Percentiles rank a stretch among this genome's conserved stretches.
phyloP scores from a whole-genome alignment of 2,329 filamentous ascomycete genomes.

The Leptodontidium sp. region DNA sequence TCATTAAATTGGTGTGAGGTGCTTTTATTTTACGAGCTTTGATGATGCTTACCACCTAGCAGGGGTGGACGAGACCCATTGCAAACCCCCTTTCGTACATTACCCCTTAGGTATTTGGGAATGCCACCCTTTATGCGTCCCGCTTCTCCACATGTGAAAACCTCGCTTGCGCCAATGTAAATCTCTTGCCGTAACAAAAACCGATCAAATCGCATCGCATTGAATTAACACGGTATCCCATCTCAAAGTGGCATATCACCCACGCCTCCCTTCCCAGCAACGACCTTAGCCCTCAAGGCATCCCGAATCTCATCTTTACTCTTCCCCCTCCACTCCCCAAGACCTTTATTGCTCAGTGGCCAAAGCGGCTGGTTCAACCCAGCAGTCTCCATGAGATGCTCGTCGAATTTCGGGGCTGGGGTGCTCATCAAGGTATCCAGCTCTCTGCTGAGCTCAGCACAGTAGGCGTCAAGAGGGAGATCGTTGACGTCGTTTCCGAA shows the following conservation, averaged over 20 bases:
- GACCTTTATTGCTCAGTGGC: slow-evolving; percentile 51
- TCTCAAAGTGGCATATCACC: slow-evolving; percentile 1
- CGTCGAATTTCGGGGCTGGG: slow-evolving; percentile 28
- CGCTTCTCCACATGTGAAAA: neutral
- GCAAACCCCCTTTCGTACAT: too few species aligned
- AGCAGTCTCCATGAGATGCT: slow-evolving; percentile 31
- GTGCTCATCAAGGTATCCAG: slow-evolving; percentile 69
- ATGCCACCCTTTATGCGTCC: too few species aligned
- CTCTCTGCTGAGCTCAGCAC: slow-evolving; percentile 76
- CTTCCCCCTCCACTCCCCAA: slow-evolving; percentile 53
- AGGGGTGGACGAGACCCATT: too few species aligned
- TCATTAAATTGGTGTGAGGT: too few species aligned
- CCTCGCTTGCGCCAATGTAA: neutral
- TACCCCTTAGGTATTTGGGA: too few species aligned
- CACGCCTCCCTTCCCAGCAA: slow-evolving; percentile 21
- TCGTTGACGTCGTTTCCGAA: slow-evolving; percentile 88
- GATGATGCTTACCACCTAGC: too few species aligned
- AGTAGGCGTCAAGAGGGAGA: slow-evolving; percentile 78
- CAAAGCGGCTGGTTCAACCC: slow-evolving; percentile 46
- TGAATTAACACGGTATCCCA: neutral
- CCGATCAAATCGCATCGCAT: neutral
- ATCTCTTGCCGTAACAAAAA: neutral
- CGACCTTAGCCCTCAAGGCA: slow-evolving; percentile 44
- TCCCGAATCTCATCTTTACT: slow-evolving; percentile 54
- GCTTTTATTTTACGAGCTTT: too few species aligned